A percentile compares a stretch with the other conserved stretches of the same genome.
Evolutionary conservation across 352 stramenopile species (phyloP).

Genomic region (Pythium sp.): DNA sequence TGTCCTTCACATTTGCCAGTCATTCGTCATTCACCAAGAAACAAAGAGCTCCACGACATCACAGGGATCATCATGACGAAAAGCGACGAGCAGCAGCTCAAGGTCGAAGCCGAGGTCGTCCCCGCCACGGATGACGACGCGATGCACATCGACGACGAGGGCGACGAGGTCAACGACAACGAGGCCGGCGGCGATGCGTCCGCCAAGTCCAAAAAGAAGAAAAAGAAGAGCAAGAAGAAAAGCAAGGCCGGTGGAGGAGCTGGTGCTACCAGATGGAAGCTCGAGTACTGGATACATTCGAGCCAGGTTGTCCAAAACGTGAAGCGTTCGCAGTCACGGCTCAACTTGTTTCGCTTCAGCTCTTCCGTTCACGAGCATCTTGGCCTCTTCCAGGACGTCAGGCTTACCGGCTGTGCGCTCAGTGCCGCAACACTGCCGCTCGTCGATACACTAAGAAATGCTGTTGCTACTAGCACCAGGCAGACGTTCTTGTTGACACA

Average conservation of each 20-base stretch:
- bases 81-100: not conserved
- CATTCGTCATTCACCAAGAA: not conserved
- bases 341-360: not conserved
- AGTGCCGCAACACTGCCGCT: too few relatives aligned
- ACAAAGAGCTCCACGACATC: too few relatives aligned
- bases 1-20: not conserved
- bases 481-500: too few relatives aligned
- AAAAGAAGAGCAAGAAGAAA: not conserved
- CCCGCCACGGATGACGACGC: not conserved
- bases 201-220: not conserved
- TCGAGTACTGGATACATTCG: not conserved
- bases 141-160: not conserved
- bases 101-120: not conserved
- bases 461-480: too few relatives aligned
- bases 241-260: not conserved
- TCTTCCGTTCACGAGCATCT: too few relatives aligned
- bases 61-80: too few relatives aligned
- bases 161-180: not conserved
- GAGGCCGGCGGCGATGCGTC: not conserved
- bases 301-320: not conserved
- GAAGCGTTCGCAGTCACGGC: not conserved
- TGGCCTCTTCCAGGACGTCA: too few relatives aligned
- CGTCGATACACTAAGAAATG: too few relatives aligned
- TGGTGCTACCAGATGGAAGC: not conserved
- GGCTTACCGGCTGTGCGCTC: too few relatives aligned